Evolutionary conservation across 148 eudicot genomes (phyloP).

Genomic region (Vaccinium vitisidaea): DNA sequence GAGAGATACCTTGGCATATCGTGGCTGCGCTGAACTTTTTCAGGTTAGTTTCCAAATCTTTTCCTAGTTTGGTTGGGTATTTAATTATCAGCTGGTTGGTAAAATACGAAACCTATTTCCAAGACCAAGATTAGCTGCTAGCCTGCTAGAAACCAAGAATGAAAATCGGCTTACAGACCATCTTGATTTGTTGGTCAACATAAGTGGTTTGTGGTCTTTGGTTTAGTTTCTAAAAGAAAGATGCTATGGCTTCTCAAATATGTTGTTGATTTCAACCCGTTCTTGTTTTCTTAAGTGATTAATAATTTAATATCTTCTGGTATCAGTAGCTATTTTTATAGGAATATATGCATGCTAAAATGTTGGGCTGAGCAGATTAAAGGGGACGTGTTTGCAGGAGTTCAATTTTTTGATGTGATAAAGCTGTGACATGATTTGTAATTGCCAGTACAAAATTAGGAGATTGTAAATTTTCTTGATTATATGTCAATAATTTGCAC

Average conservation of each 20-base stretch:
- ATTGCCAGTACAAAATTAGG: not conserved
- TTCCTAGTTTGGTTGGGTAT: not conserved
- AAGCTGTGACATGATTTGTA: slow-evolving; percentile 6
- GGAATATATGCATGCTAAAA: not conserved
- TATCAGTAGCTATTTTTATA: slow-evolving; percentile 1
- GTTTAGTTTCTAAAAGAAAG: not conserved
- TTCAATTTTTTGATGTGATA: not conserved
- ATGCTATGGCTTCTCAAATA: not conserved
- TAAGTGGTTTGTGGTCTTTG: not conserved
- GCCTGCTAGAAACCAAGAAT: not conserved
- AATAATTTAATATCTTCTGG: not conserved
- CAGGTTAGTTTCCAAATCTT: slow-evolving; percentile 50
- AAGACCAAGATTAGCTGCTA: not conserved
- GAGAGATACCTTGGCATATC: slow-evolving; percentile 83
- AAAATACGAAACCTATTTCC: not conserved
- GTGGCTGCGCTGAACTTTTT: slow-evolving; percentile 97
- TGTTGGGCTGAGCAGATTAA: not conserved
- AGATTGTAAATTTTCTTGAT: not conserved
- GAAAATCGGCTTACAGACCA: not conserved
- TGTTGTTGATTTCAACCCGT: not conserved
- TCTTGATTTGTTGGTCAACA: not conserved
- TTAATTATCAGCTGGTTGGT: slow-evolving; percentile 6
- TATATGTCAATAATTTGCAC: not conserved
- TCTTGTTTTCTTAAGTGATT: slow-evolving; percentile 3
- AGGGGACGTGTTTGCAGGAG: not conserved